Base-by-base conservation (phyloP, 1,139 yeast genomes). In the Blastobotrys elegans region DNA sequence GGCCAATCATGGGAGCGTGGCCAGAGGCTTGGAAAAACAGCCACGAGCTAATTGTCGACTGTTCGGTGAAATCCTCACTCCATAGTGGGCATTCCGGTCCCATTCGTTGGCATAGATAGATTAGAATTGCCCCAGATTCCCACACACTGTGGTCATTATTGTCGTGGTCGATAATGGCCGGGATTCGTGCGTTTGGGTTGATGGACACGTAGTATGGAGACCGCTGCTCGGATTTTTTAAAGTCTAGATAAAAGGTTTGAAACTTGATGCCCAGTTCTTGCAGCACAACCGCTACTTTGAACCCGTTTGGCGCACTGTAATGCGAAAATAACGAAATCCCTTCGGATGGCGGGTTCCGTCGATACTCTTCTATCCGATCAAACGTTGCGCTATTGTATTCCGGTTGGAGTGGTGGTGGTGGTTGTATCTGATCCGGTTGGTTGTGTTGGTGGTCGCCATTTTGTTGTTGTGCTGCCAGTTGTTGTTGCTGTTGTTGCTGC, bases 1-100 rank as follows among this genome's bases (percentile, higher is more conserved):
- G 97, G 21, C 97, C 97, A 60, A 90, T 87, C 96, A 90, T 90
- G 24, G 97, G 97, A 0, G 97, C 96, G 64, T 89, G 97, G 13
- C 97, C 97, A 13, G 95, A 84, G 2, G 97, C 88, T 68, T 90
- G 97, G 73, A 89, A 89, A 63, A 88, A 90, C 42, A 90, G 74
- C 97, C 97, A 90, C 17, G 90, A 80, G 51, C 81, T 76, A 51
- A 90, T 87, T 61, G 83, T 90, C n/a, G 89, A 76, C 69, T 89
- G 96, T 57, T 87, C 96, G 4, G 80, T 74, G 47, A 84, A 66
- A 63, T 84, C 84, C 52, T 80, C 84, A 6, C 94, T 80, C 88
- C 95, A 90, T 48, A 90, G 77, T 17, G 80, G 70, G 61, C 95
- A 84, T 47, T 63, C 74, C 14, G 63, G 63, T 26, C 75, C 84